Percentiles rank a stretch among this genome's conserved stretches.
Evolutionary conservation across 2,329 filamentous ascomycete genomes (phyloP).

Genomic region (Penicillium sp.): DNA sequence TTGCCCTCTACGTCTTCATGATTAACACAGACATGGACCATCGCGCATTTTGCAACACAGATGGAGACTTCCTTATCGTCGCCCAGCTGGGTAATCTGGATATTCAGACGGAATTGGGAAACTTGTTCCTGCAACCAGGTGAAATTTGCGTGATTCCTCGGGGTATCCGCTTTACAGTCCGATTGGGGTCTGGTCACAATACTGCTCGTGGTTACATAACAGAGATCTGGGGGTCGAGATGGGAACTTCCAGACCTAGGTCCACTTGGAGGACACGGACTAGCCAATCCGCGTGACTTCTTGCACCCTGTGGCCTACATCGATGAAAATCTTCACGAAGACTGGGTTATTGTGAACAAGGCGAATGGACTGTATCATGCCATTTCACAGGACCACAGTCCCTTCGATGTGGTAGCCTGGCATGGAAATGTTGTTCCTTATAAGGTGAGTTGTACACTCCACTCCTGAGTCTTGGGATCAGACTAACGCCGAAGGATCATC

Average conservation of each 20-base stretch:
- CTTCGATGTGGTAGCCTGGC: conserved; percentile 68
- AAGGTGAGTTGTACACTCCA: conserved; percentile 48
- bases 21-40: conserved; percentile 55
- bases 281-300: conserved; percentile 63
- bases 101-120: conserved; percentile 64
- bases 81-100: conserved; percentile 62
- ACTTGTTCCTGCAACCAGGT: not conserved
- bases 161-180: not conserved
- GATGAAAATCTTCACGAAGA: conserved; percentile 52
- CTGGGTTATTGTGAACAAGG: conserved; percentile 60
- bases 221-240: not conserved
- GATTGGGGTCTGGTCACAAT: not conserved
- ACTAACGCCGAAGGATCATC: not conserved
- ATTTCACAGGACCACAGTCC: conserved; percentile 61
- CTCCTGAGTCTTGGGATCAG: not conserved
- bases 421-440: conserved; percentile 63
- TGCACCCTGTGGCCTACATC: conserved; percentile 58
- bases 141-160: not conserved
- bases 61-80: conserved; percentile 64
- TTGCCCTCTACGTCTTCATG: conserved; percentile 55
- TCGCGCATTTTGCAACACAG: conserved; percentile 57
- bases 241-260: conserved; percentile 55
- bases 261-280: conserved; percentile 65
- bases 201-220: not conserved
- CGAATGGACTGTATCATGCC: conserved; percentile 57